Percentiles rank a stretch among this genome's conserved stretches.
Conservation (phyloP, 2,329 filamentous ascomycete species). For the Paecilomyces niveus region DNA sequence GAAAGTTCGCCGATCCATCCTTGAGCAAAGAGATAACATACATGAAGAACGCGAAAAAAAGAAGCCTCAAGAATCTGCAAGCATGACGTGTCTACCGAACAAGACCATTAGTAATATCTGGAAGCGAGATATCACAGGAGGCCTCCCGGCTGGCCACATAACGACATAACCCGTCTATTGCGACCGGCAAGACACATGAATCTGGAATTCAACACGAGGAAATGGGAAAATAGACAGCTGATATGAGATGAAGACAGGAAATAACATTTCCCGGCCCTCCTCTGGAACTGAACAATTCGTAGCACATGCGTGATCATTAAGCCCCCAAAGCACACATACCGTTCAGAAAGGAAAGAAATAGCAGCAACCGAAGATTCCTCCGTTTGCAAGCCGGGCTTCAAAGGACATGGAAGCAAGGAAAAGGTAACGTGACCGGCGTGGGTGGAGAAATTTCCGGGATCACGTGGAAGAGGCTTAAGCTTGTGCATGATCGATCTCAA, state of each 20-base stretch:
- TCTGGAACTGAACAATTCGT: not conserved
- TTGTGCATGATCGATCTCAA: constrained; percentile 27
- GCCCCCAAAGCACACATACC: not conserved
- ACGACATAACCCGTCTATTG: not conserved
- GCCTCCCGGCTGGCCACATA: not conserved
- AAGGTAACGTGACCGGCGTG: not conserved
- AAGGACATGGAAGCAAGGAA: not conserved
- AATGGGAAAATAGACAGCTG: not conserved
- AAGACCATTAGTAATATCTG: not conserved
- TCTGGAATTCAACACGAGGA: not conserved
- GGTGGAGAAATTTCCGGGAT: not conserved
- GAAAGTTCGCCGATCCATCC: not conserved
- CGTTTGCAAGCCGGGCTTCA: not conserved
- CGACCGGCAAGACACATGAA: not conserved
- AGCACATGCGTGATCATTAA: not conserved
- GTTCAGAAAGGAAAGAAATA: not conserved
- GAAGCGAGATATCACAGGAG: not conserved
- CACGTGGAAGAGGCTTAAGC: not conserved
- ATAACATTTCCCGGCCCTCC: not conserved
- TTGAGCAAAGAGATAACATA: constrained; percentile 16
- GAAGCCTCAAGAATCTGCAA: constrained; percentile 6
- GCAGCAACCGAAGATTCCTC: not conserved
- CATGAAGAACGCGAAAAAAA: constrained; percentile 11
- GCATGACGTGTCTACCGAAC: not conserved
- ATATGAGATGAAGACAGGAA: not conserved